These are phyloP conservation scores for Puccinia polysora DNA, from an alignment of 1,284 basidiomycete species.

Conservation along the genomic window DNA sequence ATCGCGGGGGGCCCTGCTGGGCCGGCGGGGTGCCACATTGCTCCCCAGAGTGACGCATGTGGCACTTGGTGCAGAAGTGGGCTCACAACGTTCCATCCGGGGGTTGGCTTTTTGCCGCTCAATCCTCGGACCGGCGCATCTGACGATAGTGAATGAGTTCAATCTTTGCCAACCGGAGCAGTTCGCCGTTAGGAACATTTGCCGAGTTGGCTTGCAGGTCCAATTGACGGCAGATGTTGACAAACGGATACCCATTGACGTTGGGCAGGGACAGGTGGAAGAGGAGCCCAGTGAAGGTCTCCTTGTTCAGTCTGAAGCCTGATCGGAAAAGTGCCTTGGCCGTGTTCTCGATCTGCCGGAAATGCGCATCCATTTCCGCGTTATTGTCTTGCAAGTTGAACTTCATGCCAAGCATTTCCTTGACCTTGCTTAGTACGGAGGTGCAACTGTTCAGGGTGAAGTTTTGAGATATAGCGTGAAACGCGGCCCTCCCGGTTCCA, in stretches of 20 bases:
- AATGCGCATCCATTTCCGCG: neutral
- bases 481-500: neutral
- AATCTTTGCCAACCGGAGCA: neutral
- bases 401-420: neutral
- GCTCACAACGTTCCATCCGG: neutral
- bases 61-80: neutral
- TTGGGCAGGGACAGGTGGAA: constrained; percentile 12
- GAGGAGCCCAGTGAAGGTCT: neutral
- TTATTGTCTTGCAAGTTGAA: neutral
- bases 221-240: neutral
- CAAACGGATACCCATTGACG: neutral
- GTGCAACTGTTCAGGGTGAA: neutral
- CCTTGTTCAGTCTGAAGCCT: neutral
- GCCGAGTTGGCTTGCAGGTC: neutral
- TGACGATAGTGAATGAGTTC: neutral
- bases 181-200: neutral
- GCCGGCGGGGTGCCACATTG: no score
- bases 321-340: neutral
- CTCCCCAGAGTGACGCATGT: no score
- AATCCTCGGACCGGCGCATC: neutral
- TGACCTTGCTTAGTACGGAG: neutral
- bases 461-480: neutral
- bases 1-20: no score
- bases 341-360: neutral
- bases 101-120: neutral